Conservation (phyloP, 225 moss, liverwort and hornwort species). For the Climacium dendroides region DNA sequence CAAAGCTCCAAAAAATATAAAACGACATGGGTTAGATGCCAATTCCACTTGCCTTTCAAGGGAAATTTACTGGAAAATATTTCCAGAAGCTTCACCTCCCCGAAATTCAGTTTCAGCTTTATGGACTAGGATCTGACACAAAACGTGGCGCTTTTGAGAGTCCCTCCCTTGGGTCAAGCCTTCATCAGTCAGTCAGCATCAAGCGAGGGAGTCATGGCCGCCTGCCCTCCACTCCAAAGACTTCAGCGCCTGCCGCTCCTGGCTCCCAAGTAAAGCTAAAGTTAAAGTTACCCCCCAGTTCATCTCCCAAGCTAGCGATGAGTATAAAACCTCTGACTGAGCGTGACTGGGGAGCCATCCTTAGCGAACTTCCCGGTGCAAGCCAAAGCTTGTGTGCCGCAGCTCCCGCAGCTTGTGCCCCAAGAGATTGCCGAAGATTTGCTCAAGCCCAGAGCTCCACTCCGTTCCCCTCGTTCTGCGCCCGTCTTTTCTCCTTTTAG, state of each 20-base stretch:
- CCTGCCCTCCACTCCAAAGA: neutral
- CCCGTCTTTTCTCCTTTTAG: neutral
- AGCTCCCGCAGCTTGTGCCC: neutral
- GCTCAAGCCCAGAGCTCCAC: neutral
- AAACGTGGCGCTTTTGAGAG: neutral
- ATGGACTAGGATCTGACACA: neutral
- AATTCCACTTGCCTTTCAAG: too few relatives aligned
- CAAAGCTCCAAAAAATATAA: too few relatives aligned
- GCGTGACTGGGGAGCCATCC: neutral
- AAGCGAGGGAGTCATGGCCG: neutral
- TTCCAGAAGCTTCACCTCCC: too few relatives aligned
- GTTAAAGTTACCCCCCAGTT: neutral
- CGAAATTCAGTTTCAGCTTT: too few relatives aligned
- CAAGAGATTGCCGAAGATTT: neutral
- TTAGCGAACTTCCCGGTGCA: neutral
- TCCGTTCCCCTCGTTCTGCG: neutral
- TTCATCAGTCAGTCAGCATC: neutral
- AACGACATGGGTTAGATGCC: too few relatives aligned
- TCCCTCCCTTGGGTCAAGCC: neutral
- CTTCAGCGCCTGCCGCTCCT: neutral
- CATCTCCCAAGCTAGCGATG: neutral
- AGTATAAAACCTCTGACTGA: neutral
- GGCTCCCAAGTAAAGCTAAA: neutral
- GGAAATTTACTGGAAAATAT: too few relatives aligned
- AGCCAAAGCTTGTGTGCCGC: neutral